Conservation (phyloP, 2,329 filamentous ascomycete species). For the Cladosporium sp. region DNA sequence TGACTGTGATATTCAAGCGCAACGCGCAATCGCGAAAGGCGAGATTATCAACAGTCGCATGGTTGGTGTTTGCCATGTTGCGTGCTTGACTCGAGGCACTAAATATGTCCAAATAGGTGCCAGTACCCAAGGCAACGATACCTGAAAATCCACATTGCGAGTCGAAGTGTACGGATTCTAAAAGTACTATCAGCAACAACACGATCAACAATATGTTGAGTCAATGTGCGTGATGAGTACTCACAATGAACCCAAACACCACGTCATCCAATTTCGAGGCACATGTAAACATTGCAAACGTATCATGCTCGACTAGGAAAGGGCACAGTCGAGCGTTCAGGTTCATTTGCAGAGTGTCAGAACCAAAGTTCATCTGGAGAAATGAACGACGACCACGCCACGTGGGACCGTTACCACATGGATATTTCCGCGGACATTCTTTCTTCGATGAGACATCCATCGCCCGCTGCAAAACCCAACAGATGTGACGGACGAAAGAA, state of each 20-base stretch:
- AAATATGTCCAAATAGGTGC: background rate
- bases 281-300: background rate
- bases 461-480: background rate
- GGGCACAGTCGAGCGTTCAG: background rate
- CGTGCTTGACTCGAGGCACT: background rate
- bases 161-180: background rate
- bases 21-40: background rate
- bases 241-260: background rate
- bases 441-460: background rate
- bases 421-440: background rate
- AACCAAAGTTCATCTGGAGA: background rate
- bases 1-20: background rate
- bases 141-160: background rate
- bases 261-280: background rate
- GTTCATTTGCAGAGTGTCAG: background rate
- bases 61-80: background rate
- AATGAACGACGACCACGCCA: background rate
- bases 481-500: background rate
- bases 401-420: background rate
- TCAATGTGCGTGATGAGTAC: background rate
- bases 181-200: background rate
- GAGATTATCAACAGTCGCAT: background rate
- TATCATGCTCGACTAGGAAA: background rate
- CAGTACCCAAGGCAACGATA: background rate
- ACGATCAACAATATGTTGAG: background rate